phyloP scores from a whole-genome alignment of 495 filamentous ascomycete genomes.

The Trichoderma erinaceum region DNA sequence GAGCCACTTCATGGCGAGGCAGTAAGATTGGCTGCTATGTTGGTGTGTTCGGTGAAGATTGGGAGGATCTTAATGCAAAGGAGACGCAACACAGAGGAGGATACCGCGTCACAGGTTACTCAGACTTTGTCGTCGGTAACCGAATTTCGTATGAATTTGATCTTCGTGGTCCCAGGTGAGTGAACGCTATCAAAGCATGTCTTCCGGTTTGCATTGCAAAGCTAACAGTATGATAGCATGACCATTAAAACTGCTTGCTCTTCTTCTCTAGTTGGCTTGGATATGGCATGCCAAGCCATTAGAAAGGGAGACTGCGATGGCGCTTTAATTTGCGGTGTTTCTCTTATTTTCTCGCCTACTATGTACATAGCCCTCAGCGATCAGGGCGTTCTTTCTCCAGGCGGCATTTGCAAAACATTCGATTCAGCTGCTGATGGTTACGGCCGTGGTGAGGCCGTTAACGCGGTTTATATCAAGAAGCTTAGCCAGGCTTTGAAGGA shows the following conservation, averaged over 20 bases:
- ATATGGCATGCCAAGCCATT: constrained; percentile 44
- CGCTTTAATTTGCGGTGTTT: constrained; percentile 35
- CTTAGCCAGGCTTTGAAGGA: constrained; percentile 41
- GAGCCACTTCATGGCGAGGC: constrained; percentile 39
- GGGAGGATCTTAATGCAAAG: constrained; percentile 33
- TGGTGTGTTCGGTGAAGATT: constrained; percentile 39
- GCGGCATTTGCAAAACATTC: constrained; percentile 26
- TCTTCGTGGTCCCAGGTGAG: constrained; percentile 38
- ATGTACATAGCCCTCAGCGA: constrained; percentile 29
- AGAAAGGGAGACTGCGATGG: constrained; percentile 31
- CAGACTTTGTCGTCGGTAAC: constrained; percentile 33
- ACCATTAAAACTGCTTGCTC: constrained; percentile 48
- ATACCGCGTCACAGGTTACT: constrained; percentile 21
- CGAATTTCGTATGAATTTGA: constrained; percentile 34
- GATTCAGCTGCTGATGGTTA: constrained; percentile 33
- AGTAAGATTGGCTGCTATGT: constrained; percentile 39
- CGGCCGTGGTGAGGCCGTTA: constrained; percentile 30
- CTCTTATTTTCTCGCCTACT: constrained; percentile 31
- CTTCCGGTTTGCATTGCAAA: constrained; percentile 29
- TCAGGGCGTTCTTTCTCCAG: constrained; percentile 31
- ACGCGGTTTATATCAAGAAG: constrained; percentile 38
- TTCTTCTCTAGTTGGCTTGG: constrained; percentile 45
- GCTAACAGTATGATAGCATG: constrained; percentile 28
- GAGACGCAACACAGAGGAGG: constrained; percentile 23
- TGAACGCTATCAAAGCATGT: constrained; percentile 32